Conservation (phyloP, 2,329 filamentous ascomycete genomes). For the Fusarium napiforme region DNA sequence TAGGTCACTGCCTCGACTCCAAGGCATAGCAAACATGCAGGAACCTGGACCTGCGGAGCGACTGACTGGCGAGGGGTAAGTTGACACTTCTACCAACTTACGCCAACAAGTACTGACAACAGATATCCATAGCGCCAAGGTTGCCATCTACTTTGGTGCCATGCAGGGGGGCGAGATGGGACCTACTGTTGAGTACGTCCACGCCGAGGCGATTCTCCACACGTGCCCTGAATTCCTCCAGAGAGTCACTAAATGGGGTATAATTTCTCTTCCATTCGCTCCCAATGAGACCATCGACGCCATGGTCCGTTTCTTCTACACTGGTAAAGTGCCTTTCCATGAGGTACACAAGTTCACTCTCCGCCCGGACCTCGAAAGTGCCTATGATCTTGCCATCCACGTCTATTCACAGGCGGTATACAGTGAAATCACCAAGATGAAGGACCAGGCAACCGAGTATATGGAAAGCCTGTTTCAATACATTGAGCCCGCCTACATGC, state of each 20-base stretch:
- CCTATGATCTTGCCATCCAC: neutral
- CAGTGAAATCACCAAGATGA: neutral
- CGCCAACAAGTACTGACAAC: neutral
- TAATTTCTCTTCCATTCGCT: neutral
- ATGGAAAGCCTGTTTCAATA: neutral
- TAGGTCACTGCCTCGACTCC: neutral
- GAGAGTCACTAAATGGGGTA: neutral
- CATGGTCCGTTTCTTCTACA: neutral
- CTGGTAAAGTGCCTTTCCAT: neutral
- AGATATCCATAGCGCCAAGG: neutral
- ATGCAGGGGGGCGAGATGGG: neutral
- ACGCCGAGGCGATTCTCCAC: neutral
- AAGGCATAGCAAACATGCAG: neutral
- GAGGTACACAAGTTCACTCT: neutral
- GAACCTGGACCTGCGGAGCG: neutral
- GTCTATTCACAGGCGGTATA: neutral
- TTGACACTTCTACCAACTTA: neutral
- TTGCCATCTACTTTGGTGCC: neutral
- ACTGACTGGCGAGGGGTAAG: neutral
- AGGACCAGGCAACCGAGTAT: neutral
- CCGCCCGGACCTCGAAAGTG: neutral
- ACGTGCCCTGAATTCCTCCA: neutral
- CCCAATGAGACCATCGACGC: neutral
- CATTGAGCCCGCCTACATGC: neutral
- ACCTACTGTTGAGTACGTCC: neutral